Conservation (phyloP, 768 basidiomycete species). For the Daedalea quercina region DNA sequence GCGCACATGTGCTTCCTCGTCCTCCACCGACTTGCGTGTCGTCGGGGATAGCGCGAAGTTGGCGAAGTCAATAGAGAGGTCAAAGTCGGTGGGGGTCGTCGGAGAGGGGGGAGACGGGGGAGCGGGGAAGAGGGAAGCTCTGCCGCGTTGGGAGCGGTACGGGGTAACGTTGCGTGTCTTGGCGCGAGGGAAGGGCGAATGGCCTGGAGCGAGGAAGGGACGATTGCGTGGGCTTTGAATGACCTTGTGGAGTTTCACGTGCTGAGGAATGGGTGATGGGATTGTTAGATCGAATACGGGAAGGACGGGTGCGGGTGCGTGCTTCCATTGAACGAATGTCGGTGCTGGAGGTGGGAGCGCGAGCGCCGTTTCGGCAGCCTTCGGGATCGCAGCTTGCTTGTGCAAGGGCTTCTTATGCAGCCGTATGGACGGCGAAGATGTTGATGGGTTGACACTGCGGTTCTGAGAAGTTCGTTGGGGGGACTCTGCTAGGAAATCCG, state of each 20-base stretch:
- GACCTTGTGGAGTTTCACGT: neutral
- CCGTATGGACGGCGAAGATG: neutral
- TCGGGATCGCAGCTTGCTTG: neutral
- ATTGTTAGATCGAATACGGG: neutral
- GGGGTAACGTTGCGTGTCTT: conserved; percentile 65
- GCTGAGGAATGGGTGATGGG: neutral
- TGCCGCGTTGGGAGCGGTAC: conserved; percentile 40
- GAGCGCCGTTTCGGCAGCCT: neutral
- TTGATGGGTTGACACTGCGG: neutral
- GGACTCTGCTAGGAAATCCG: neutral
- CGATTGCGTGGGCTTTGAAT: neutral
- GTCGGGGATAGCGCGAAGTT: conserved; percentile 32
- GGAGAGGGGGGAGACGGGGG: conserved; percentile 46
- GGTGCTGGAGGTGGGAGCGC: neutral
- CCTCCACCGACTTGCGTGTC: conserved; percentile 10
- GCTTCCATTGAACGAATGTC: neutral
- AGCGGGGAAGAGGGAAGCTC: conserved; percentile 24
- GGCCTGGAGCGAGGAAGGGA: conserved; percentile 5
- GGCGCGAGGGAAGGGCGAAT: conserved; percentile 8
- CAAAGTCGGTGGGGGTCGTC: conserved; percentile 48
- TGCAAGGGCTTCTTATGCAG: neutral
- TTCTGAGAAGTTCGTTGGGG: neutral
- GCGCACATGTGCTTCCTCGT: conserved; percentile 12
- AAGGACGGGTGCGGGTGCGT: neutral
- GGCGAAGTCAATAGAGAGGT: conserved; percentile 44